Conservation (phyloP, 2,329 filamentous ascomycete species). For the Alternaria solani region DNA sequence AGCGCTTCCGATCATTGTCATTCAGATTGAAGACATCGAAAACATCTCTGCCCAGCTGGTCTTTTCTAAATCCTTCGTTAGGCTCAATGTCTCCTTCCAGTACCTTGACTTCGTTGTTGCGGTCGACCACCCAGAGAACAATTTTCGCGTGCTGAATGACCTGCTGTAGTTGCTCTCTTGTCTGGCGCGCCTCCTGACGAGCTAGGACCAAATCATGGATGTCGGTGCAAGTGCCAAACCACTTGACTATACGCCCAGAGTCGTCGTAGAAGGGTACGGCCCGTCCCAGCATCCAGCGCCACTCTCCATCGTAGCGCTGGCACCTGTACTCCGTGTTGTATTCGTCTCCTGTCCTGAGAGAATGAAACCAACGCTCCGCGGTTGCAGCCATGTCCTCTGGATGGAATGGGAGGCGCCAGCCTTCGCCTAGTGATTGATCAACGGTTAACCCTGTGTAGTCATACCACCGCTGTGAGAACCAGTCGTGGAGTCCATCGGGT, state of each 20-base stretch:
- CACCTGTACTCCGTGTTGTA: constrained; percentile 77
- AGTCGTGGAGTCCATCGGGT: constrained; percentile 72
- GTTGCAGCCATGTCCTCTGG: constrained; percentile 71
- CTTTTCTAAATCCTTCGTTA: constrained; percentile 21
- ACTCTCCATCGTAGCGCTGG: constrained; percentile 70
- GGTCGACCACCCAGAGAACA: constrained; percentile 77
- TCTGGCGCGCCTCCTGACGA: constrained; percentile 70
- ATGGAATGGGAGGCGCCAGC: constrained; percentile 72
- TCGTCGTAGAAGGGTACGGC: constrained; percentile 73
- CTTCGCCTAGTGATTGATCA: constrained; percentile 68
- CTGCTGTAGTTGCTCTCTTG: constrained; percentile 73
- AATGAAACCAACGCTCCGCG: constrained; percentile 66
- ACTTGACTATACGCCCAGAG: constrained; percentile 74
- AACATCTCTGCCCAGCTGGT: constrained; percentile 62
- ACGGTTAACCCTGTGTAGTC: constrained; percentile 73
- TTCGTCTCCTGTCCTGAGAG: constrained; percentile 68
- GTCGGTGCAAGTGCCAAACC: constrained; percentile 83
- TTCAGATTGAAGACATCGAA: constrained; percentile 66
- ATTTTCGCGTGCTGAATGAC: constrained; percentile 79
- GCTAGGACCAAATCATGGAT: constrained; percentile 77
- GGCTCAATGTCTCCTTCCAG: constrained; percentile 73
- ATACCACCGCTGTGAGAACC: constrained; percentile 81
- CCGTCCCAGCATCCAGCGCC: constrained; percentile 80
- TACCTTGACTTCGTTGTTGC: constrained; percentile 68
- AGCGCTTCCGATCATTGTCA: constrained; percentile 47